Evolutionary conservation across 345 rosid species (phyloP), one percentile per base, ranked within the genome.

Genomic region (Erucastrum elatum): DNA sequence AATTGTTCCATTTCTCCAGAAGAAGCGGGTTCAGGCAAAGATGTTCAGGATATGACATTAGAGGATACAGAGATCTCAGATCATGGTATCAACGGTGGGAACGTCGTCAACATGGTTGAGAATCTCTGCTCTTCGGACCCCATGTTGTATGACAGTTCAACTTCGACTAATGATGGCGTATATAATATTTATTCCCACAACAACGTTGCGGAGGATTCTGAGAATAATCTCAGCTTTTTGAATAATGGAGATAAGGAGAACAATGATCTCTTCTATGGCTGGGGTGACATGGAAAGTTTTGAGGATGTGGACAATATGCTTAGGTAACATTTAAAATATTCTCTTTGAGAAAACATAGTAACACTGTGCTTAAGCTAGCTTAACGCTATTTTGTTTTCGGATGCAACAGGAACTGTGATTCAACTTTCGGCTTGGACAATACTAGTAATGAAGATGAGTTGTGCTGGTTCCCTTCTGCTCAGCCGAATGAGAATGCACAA

Each of bases 281-380:
- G 97, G 98, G 87, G 87, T 72, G 97, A 94, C 71, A 86, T 94
- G 12, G 97, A 86, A 46, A 89, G 88, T 81, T 91, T 94, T 82
- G 98, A 91, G 84, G 98, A 94, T 82, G 91, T 91, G 76, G 92
- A 93, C 84, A 84, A 84, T 81, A 90, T 94, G 92, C 91, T 94
- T 71, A 88, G 98, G 98, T 94, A 79, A 77, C 33, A 6, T 75
- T 74, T 27, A 13, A 3, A 74, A 74, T 33, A 66, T 26, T 41
- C 39, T 72, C 64, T 55, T 53, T 25, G 21, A 21, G 7, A 5
- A 65, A 55, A 66, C 15, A 11, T 46, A 1, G 53, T 41, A 41
- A 44, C 51, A 31, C 56, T 31, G 49, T 31, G 6, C 41, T 21
- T 37, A 37, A 31, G 34, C 34, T 31, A 31, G 34, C 34, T 31